Evolutionary conservation across 805 yeast species (phyloP), one percentile per base, ranked within the genome.

Genomic region (Saccharomycopsis sp.): DNA sequence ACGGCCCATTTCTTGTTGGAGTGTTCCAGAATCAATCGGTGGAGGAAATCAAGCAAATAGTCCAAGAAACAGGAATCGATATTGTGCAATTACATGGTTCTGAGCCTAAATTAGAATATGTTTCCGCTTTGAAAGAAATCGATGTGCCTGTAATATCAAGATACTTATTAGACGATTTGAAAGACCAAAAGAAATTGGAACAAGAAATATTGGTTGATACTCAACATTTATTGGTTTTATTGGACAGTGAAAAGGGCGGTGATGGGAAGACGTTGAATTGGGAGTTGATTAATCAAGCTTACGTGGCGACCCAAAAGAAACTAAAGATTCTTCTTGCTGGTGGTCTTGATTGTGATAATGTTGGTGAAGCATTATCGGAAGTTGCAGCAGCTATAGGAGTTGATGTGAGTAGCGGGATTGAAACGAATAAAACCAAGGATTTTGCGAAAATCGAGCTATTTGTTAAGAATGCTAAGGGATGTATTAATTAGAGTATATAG

Each of bases 321-420:
- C 55, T 65, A 0, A 68, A 75, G 52, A 89, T 78, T 65, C 67
- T 94, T 0, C 74, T 94, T 25, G 98, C 98, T 0, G 99, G 99
- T 3, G 99, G 99, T 0, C 75, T 94, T 58, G 85, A 78, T 0
- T 89, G 94, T 0, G 83, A 78, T 0, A 94, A 92, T 65, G 89
- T 94, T 3, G 58, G 59, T 0, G 68, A 69, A 1, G 96, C 96
- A 0, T 53, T 60, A 0, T 61, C 72, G 15, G 50, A 56, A 5
- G 69, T 80, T 12, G 64, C 68, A 0, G 93, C 94, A 23, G 83
- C 88, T n/a, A 68, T 84, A 42, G 98, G 97, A 2, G 93, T 88
- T 24, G 99, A 93, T 72, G 98, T 94, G 3, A 86, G 96, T 66
- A 91, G 97, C 8, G 99, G 99, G 1, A 96, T 92, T 1, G 99